Evolutionary conservation across 139 green algal genomes (phyloP).

Genomic region (Chlamydomonas applanata): DNA sequence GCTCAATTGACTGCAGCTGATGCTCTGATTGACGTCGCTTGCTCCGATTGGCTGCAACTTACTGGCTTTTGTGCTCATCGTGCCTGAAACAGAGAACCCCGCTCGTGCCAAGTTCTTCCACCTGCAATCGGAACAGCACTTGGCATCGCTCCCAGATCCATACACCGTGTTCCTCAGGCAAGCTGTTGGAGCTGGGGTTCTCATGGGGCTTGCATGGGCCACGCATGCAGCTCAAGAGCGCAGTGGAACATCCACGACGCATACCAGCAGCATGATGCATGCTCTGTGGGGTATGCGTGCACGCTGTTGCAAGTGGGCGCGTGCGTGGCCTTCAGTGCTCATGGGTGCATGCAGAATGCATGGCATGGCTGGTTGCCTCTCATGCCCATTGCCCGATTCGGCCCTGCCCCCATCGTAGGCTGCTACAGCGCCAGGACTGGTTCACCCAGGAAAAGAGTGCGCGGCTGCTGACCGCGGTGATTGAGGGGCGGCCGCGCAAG

Average conservation of each 20-base stretch:
- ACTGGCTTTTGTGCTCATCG: background rate
- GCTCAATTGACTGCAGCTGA: background rate
- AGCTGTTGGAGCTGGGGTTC: background rate
- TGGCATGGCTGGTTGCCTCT: too few species aligned
- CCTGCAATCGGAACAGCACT: conserved; percentile 37
- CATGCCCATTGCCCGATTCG: too few species aligned
- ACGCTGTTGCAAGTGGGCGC: background rate
- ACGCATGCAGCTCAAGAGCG: too few species aligned
- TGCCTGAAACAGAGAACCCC: conserved; percentile 43
- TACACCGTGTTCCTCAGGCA: conserved; percentile 73
- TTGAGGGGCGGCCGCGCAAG: conserved; percentile 62
- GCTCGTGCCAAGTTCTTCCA: conserved; percentile 63
- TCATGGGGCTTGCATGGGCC: too few species aligned
- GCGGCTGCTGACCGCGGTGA: conserved; percentile 64
- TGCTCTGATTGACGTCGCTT: background rate
- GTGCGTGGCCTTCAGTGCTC: background rate
- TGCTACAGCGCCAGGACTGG: conserved; percentile 88
- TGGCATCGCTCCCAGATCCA: conserved; percentile 45
- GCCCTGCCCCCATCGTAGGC: conserved; percentile 32
- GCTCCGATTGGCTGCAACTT: background rate
- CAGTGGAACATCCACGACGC: too few species aligned
- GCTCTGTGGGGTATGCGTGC: too few species aligned
- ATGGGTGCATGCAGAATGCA: too few species aligned
- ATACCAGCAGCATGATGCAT: too few species aligned
- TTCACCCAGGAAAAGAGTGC: conserved; percentile 86